Percentiles rank a stretch among this genome's conserved stretches.
Conservation (phyloP, 768 basidiomycete genomes). For the Suillus subalutaceus region DNA sequence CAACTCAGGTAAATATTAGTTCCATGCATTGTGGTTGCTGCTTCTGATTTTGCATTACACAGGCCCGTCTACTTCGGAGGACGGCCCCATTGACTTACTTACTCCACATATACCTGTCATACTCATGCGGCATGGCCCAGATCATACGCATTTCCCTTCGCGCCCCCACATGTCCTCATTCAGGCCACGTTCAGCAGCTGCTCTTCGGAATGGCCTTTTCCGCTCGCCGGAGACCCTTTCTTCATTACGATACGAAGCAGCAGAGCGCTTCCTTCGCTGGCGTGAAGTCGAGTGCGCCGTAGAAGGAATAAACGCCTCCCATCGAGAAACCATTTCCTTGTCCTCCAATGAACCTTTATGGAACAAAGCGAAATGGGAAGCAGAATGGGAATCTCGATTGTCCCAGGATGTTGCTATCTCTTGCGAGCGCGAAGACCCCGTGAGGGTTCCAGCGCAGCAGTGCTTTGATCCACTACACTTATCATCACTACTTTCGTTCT, state of each 20-base stretch:
- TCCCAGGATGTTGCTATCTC: conserved; percentile 61
- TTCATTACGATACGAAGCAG: conserved; percentile 61
- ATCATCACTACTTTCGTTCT: conserved; percentile 62
- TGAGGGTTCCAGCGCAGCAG: conserved; percentile 28
- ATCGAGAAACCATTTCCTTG: conserved; percentile 28
- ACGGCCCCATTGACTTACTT: conserved; percentile 51
- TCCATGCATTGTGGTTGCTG: neutral
- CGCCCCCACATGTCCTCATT: conserved; percentile 54
- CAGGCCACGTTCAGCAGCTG: conserved; percentile 50
- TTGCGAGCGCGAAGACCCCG: conserved; percentile 45
- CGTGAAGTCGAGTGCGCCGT: conserved; percentile 66
- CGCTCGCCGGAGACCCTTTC: conserved; percentile 63
- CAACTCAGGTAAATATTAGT: conserved; percentile 44
- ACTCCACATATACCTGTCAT: conserved; percentile 60
- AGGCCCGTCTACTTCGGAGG: conserved; percentile 40
- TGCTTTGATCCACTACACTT: conserved; percentile 68
- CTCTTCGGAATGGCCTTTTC: conserved; percentile 63
- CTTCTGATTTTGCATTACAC: conserved; percentile 16
- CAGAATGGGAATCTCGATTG: conserved; percentile 62
- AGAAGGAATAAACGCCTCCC: conserved; percentile 40
- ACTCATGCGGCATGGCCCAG: conserved; percentile 47
- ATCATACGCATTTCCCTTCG: conserved; percentile 33
- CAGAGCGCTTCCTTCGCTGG: conserved; percentile 73
- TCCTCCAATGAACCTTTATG: conserved; percentile 39
- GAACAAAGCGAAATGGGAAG: conserved; percentile 69